A percentile compares a stretch with the other conserved stretches of the same genome.
Evolutionary conservation across 2,329 filamentous ascomycete species (phyloP).

Genomic region (Beauveria scarabaeidicola): DNA sequence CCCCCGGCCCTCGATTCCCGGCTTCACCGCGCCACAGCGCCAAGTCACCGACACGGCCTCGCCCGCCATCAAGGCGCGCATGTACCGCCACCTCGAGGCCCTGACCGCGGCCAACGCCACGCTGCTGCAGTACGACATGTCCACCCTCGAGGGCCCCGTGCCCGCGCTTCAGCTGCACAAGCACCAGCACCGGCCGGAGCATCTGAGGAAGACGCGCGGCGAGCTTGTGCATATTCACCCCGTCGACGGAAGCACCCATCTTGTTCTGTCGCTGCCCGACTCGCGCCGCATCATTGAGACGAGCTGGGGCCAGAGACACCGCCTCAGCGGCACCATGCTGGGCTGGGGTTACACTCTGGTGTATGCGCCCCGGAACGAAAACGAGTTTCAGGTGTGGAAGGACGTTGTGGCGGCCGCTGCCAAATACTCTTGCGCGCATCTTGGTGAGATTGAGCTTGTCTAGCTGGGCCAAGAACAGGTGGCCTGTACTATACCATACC

Average conservation of each 20-base stretch:
- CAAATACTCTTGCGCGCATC: conserved; percentile 13
- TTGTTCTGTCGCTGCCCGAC: conserved; percentile 28
- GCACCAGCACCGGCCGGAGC: conserved; percentile 1
- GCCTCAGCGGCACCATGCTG: conserved; percentile 16
- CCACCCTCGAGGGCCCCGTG: conserved; percentile 14
- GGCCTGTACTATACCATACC: too few relatives aligned
- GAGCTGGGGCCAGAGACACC: conserved; percentile 33
- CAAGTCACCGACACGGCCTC: conserved; percentile 12
- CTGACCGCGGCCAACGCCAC: conserved; percentile 9
- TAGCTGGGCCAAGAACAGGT: not conserved
- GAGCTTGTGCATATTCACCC: conserved; percentile 30
- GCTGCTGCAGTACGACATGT: conserved; percentile 12
- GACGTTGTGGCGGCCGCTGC: conserved; percentile 11
- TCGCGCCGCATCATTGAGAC: conserved; percentile 24
- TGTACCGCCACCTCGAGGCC: conserved; percentile 12
- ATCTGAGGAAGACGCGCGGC: conserved; percentile 10
- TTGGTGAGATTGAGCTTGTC: not conserved
- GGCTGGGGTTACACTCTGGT: conserved; percentile 16
- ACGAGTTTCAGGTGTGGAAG: conserved; percentile 16
- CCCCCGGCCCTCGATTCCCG: conserved; percentile 10
- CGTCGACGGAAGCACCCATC: conserved; percentile 29
- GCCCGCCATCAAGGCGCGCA: conserved; percentile 11
- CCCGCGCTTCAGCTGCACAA: conserved; percentile 15
- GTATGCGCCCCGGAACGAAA: conserved; percentile 14
- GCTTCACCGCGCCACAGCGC: conserved; percentile 16